These are phyloP conservation scores for Phytopythium montanum DNA, from an alignment of 352 stramenopile genomes.

Conservation along the genomic window DNA sequence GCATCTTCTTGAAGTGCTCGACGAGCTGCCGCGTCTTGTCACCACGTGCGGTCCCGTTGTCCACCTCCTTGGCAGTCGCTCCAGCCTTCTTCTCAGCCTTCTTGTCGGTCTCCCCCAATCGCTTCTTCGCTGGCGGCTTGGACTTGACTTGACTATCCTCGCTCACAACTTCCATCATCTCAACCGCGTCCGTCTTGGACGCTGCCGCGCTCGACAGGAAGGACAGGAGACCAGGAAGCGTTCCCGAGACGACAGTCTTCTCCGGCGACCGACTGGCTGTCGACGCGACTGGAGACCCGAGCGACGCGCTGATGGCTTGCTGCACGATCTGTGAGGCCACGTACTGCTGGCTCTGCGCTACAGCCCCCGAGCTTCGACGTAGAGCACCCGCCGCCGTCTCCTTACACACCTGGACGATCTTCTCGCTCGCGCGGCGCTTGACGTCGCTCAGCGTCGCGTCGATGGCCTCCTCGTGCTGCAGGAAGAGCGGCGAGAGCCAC, in stretches of 20 bases:
- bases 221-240: constrained; percentile 19
- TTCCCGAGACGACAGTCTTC: neutral
- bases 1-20: constrained; percentile 68
- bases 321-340: constrained; percentile 61
- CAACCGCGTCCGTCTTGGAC: neutral
- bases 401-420: constrained; percentile 60
- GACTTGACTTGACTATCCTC: constrained; percentile 10
- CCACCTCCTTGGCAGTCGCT: neutral
- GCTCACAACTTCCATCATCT: neutral
- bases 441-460: constrained; percentile 49
- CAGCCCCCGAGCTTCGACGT: constrained; percentile 49
- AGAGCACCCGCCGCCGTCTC: constrained; percentile 60
- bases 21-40: constrained; percentile 63
- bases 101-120: constrained; percentile 15
- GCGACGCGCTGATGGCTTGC: constrained; percentile 34
- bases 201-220: constrained; percentile 12
- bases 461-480: constrained; percentile 61
- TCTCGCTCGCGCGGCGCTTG: constrained; percentile 61
- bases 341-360: constrained; percentile 64
- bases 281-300: neutral
- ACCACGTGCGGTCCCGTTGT: constrained; percentile 8
- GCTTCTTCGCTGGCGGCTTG: constrained; percentile 10
- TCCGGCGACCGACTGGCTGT: neutral
- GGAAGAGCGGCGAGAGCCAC: constrained; percentile 62
- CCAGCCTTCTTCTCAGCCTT: constrained; percentile 2